These are phyloP conservation scores for Colletotrichum filicis DNA, from an alignment of 2,329 filamentous ascomycete genomes.

Conservation along the genomic window DNA sequence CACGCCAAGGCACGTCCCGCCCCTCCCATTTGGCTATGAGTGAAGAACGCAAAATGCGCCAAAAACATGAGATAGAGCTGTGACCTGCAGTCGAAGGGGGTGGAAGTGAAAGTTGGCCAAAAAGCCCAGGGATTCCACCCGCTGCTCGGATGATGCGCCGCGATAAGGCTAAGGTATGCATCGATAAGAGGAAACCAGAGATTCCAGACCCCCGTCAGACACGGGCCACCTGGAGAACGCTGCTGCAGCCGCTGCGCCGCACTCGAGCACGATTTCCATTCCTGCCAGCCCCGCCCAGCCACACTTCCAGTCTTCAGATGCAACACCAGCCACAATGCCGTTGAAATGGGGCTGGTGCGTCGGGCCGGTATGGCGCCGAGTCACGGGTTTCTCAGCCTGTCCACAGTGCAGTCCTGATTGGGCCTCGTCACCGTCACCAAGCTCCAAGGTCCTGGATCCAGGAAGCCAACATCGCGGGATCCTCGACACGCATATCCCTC, in stretches of 20 bases:
- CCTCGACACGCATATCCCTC: constrained; percentile 30
- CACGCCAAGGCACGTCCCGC: constrained; percentile 13
- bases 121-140: constrained; percentile 8
- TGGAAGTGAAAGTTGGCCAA: not conserved
- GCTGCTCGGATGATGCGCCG: not conserved
- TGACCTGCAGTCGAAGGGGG: not conserved
- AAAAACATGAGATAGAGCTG: constrained; percentile 13
- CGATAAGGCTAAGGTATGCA: constrained; percentile 2
- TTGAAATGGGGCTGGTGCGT: not conserved
- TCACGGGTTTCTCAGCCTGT: constrained; percentile 34
- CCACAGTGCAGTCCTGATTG: constrained; percentile 31
- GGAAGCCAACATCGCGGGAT: constrained; percentile 34
- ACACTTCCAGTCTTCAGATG: not conserved
- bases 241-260: constrained; percentile 16
- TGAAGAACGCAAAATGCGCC: not conserved
- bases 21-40: not conserved
- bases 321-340: constrained; percentile 4
- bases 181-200: constrained; percentile 5
- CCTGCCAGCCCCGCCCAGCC: not conserved
- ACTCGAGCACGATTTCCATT: not conserved
- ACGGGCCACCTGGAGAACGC: constrained; percentile 2
- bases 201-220: not conserved
- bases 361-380: constrained; percentile 29
- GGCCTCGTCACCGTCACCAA: constrained; percentile 34
- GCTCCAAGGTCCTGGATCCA: constrained; percentile 35